A percentile compares a stretch with the other conserved stretches of the same genome.
phyloP scores from a whole-genome alignment of 305 asterid genomes.

The Solanum aculeatissimum region DNA sequence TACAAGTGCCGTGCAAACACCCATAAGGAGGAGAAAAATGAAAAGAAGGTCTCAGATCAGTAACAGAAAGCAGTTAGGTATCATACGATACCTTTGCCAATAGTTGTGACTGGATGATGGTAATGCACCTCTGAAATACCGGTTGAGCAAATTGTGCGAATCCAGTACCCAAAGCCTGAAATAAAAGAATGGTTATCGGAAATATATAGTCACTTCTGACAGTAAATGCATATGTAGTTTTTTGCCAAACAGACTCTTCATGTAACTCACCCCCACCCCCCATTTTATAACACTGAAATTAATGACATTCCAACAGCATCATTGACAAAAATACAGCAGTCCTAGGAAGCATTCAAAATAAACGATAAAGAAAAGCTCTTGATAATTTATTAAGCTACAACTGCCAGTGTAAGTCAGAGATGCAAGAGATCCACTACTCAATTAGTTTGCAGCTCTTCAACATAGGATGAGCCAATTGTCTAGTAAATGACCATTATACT shows the following conservation, averaged over 20 bases:
- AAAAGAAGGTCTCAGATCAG: conserved; percentile 1
- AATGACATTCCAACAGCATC: not conserved
- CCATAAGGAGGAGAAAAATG: not conserved
- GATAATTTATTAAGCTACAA: not conserved
- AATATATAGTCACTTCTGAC: not conserved
- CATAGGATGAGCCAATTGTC: not conserved
- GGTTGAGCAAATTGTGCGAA: conserved; percentile 95
- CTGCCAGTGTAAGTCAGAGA: not conserved
- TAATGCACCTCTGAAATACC: conserved; percentile 90
- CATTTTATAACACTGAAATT: not conserved
- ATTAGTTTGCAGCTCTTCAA: not conserved
- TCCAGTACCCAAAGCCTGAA: conserved; percentile 91
- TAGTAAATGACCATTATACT: not conserved
- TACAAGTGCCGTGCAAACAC: not conserved
- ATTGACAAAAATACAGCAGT: not conserved
- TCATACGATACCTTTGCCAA: conserved; percentile 62
- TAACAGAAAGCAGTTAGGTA: not conserved
- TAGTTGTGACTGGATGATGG: conserved; percentile 84
- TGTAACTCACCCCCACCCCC: not conserved
- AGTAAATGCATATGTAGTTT: not conserved
- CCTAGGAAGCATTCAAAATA: not conserved
- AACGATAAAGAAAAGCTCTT: not conserved
- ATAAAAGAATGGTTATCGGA: conserved; percentile 5
- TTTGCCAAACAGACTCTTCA: not conserved
- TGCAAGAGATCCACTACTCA: not conserved